A percentile compares a stretch with the other conserved stretches of the same genome.
phyloP scores from a whole-genome alignment of 352 stramenopile genomes.

The Lagenidium giganteum region DNA sequence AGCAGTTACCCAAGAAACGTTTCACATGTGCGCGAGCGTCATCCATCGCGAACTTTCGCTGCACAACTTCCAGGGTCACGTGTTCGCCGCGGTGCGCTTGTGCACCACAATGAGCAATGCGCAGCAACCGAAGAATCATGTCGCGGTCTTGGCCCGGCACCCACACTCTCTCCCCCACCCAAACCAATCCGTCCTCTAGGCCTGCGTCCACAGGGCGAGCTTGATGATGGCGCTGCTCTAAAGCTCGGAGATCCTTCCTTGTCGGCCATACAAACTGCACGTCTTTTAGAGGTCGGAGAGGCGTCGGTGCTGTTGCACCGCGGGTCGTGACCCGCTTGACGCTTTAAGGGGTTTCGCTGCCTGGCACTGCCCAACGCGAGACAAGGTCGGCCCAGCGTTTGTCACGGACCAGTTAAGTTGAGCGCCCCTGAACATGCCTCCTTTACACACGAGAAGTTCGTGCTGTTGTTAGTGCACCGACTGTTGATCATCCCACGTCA shows the following conservation, averaged over 20 bases:
- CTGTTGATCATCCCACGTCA: conserved; percentile 6
- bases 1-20: conserved; percentile 7
- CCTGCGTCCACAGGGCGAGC: too few species aligned
- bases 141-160: not conserved
- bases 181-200: not conserved
- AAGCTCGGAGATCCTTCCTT: too few species aligned
- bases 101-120: conserved; percentile 13
- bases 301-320: not conserved
- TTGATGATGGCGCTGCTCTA: too few species aligned
- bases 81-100: conserved; percentile 13
- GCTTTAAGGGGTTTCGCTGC: not conserved
- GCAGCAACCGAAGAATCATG: conserved; percentile 10
- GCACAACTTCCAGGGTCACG: conserved; percentile 4
- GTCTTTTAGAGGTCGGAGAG: too few species aligned
- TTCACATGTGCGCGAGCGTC: too few species aligned
- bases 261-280: too few species aligned
- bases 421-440: conserved; percentile 10
- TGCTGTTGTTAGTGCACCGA: conserved; percentile 12
- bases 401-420: conserved; percentile 12
- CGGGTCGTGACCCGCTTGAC: not conserved
- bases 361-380: conserved; percentile 4
- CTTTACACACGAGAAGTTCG: conserved; percentile 15
- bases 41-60: conserved; percentile 1
- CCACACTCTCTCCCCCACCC: conserved; percentile 1
- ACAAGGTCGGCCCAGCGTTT: conserved; percentile 24